Conservation (phyloP, 2,329 filamentous ascomycete species). For the Exophiala sp. region DNA sequence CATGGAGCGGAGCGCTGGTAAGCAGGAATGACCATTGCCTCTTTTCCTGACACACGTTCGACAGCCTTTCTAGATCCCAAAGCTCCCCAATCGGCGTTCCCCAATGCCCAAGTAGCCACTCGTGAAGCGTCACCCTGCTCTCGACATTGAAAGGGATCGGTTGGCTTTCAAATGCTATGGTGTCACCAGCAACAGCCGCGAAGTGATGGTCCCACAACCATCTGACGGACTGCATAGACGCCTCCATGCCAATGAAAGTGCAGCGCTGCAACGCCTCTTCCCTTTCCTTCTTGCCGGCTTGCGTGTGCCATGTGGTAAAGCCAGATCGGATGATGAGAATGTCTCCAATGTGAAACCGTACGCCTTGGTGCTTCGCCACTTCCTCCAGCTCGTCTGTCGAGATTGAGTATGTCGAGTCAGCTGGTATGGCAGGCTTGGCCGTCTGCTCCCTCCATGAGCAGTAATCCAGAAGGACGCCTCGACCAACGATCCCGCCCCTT, state of each 20-base stretch:
- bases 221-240: constrained; percentile 30
- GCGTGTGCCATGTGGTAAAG: constrained; percentile 17
- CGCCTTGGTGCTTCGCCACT: constrained; percentile 13
- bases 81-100: constrained; percentile 28
- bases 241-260: constrained; percentile 28
- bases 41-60: constrained; percentile 32
- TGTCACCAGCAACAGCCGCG: constrained; percentile 32
- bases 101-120: constrained; percentile 26
- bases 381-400: constrained; percentile 17
- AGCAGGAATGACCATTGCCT: constrained; percentile 46
- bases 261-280: neutral
- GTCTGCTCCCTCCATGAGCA: constrained; percentile 39
- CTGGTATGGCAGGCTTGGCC: constrained; percentile 31
- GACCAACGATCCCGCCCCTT: constrained; percentile 40
- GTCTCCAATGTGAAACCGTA: constrained; percentile 22
- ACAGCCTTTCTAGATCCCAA: constrained; percentile 38
- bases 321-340: constrained; percentile 27
- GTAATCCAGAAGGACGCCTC: constrained; percentile 46
- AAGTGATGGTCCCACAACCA: constrained; percentile 35
- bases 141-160: neutral
- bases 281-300: neutral
- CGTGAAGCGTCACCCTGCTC: constrained; percentile 7
- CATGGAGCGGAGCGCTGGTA: constrained; percentile 32
- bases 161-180: constrained; percentile 28
- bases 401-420: constrained; percentile 36